These are phyloP conservation scores for Claviceps pazoutovae DNA, from an alignment of 2,329 filamentous ascomycete genomes.

Conservation along the genomic window DNA sequence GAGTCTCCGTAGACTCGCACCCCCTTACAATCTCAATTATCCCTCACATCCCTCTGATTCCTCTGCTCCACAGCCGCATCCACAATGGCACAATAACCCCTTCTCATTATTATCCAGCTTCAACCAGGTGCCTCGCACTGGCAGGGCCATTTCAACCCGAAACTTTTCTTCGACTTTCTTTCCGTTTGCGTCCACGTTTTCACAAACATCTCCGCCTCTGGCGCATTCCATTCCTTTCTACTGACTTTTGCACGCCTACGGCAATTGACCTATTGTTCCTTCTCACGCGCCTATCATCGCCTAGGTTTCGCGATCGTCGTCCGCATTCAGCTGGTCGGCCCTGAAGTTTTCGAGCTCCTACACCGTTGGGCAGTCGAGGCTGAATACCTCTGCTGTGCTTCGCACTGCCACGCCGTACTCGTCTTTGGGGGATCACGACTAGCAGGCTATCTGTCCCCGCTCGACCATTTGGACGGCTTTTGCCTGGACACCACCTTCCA, in stretches of 20 bases:
- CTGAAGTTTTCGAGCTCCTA: background rate
- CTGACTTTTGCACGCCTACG: background rate
- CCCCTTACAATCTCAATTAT: too few species aligned
- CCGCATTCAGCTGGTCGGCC: background rate
- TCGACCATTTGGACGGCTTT: background rate
- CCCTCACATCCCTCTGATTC: too few species aligned
- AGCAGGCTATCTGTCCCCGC: conserved; percentile 2
- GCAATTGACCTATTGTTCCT: background rate
- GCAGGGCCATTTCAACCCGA: background rate
- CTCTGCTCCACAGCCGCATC: background rate
- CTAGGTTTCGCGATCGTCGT: background rate
- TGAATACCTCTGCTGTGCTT: background rate
- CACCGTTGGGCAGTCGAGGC: background rate
- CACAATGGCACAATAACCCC: background rate
- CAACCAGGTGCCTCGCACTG: background rate
- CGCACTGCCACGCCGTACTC: background rate
- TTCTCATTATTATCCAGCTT: background rate
- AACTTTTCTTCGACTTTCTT: background rate
- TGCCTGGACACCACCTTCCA: background rate
- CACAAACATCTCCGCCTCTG: conserved; percentile 1
- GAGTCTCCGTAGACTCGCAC: too few species aligned
- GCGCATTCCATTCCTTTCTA: conserved; percentile 4
- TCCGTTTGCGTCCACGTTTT: background rate
- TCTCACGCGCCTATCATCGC: background rate
- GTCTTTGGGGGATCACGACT: conserved; percentile 1